Evolutionary conservation across 768 basidiomycete species (phyloP).

Genomic region (Xanthoconium purpureum): DNA sequence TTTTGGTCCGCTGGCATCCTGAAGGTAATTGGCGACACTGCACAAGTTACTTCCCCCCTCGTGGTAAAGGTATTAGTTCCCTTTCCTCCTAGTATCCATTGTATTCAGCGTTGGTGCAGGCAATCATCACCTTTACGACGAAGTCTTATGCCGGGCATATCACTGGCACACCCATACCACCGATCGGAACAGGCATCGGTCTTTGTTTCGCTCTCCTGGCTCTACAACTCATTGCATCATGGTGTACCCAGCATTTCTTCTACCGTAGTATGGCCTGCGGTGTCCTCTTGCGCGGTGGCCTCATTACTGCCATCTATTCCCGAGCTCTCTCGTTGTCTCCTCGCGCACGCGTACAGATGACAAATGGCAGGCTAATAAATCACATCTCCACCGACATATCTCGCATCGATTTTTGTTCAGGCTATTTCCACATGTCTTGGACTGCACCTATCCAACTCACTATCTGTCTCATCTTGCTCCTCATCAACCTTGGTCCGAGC

Average conservation of each 20-base stretch:
- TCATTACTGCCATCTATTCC: conserved; percentile 85
- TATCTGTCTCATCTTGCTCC: conserved; percentile 71
- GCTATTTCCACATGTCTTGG: conserved; percentile 82
- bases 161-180: conserved; percentile 36
- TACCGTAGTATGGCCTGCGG: conserved; percentile 72
- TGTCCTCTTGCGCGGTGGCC: conserved; percentile 76
- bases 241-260: conserved; percentile 81
- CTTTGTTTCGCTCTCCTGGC: conserved; percentile 66
- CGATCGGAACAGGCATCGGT: conserved; percentile 64
- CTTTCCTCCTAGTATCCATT: not conserved
- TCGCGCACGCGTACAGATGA: conserved; percentile 72
- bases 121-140: conserved; percentile 67
- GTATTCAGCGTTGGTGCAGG: conserved; percentile 34
- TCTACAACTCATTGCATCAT: conserved; percentile 63
- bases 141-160: conserved; percentile 54
- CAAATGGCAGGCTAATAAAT: conserved; percentile 88
- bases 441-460: conserved; percentile 72
- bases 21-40: conserved; percentile 63
- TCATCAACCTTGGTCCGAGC: conserved; percentile 66
- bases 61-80: conserved; percentile 65
- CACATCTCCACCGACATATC: conserved; percentile 93
- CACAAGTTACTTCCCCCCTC: conserved; percentile 72
- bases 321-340: conserved; percentile 74
- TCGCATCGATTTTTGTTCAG: conserved; percentile 83
- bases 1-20: conserved; percentile 70